These are phyloP conservation scores for Beauveria rudraprayagi DNA, from an alignment of 2,329 filamentous ascomycete genomes.

Conservation along the genomic window DNA sequence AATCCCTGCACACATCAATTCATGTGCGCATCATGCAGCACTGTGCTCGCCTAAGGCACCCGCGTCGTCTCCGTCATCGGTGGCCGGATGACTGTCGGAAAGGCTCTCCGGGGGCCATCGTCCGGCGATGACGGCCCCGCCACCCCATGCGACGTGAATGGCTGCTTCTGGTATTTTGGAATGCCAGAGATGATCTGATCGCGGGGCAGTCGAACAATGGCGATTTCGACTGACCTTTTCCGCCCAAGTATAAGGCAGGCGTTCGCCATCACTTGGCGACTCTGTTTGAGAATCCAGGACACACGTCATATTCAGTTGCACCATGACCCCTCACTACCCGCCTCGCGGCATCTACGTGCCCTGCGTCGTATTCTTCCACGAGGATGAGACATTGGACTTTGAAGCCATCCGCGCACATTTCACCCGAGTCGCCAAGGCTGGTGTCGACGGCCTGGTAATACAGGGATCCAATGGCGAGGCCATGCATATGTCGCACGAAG, in stretches of 20 bases:
- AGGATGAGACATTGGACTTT: conserved; percentile 26
- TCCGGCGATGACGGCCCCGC: background rate
- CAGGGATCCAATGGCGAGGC: conserved; percentile 82
- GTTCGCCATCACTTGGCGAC: background rate
- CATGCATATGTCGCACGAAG: conserved; percentile 64
- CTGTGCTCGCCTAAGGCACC: background rate
- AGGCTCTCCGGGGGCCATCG: background rate
- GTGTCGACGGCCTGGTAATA: conserved; percentile 66
- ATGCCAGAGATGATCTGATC: conserved; percentile 5
- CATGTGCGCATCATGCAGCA: background rate
- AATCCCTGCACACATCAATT: background rate
- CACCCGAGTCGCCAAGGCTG: conserved; percentile 49
- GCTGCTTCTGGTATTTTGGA: background rate
- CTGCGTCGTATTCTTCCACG: conserved; percentile 29
- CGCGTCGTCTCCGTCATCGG: background rate
- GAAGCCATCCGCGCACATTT: conserved; percentile 26
- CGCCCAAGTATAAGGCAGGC: background rate
- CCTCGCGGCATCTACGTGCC: conserved; percentile 29
- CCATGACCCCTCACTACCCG: conserved; percentile 6
- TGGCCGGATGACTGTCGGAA: background rate
- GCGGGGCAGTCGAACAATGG: background rate
- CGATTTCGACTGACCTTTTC: background rate
- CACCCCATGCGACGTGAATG: background rate
- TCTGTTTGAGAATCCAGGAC: background rate
- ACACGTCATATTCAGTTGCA: background rate